A percentile compares a stretch with the other conserved stretches of the same genome.
phyloP scores from a whole-genome alignment of 768 basidiomycete genomes.

The Calocera cornea region DNA sequence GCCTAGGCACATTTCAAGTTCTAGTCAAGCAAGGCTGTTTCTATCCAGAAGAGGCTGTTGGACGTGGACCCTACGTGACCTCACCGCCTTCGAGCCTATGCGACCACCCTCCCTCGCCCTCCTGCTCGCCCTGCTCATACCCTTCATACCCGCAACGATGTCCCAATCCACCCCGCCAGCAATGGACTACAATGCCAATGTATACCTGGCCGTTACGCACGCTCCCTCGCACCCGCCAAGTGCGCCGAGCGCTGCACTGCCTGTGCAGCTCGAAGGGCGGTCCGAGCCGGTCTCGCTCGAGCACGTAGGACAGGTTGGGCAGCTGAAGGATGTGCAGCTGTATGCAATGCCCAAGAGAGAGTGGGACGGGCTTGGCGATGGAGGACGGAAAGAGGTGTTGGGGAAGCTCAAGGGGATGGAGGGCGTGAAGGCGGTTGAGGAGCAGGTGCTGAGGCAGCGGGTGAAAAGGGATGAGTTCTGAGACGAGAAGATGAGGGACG shows the following conservation, averaged over 20 bases:
- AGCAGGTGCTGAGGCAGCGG: constrained; percentile 28
- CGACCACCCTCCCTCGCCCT: constrained; percentile 5
- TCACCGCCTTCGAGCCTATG: neutral
- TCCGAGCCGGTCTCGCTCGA: constrained; percentile 28
- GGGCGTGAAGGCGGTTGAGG: constrained; percentile 28
- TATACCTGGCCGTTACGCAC: constrained; percentile 34
- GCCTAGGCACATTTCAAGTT: no score
- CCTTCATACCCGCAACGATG: neutral
- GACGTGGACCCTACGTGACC: neutral
- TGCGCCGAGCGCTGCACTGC: constrained; percentile 21
- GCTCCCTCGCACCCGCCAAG: constrained; percentile 24
- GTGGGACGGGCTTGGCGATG: constrained; percentile 25
- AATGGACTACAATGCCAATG: constrained; percentile 30
- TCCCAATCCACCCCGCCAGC: constrained; percentile 8
- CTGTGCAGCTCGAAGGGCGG: constrained; percentile 20
- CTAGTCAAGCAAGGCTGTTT: no score
- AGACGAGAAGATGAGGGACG: neutral
- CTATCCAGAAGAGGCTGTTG: no score
- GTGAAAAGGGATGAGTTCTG: constrained; percentile 23
- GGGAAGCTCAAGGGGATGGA: constrained; percentile 20
- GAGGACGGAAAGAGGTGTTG: constrained; percentile 20
- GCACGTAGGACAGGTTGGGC: constrained; percentile 32
- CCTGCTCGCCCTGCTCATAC: constrained; percentile 8
- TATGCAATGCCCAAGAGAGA: constrained; percentile 31
- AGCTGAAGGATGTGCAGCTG: constrained; percentile 34